Evolutionary conservation across 768 basidiomycete genomes (phyloP).

Genomic region (Floccularia luteovirens): DNA sequence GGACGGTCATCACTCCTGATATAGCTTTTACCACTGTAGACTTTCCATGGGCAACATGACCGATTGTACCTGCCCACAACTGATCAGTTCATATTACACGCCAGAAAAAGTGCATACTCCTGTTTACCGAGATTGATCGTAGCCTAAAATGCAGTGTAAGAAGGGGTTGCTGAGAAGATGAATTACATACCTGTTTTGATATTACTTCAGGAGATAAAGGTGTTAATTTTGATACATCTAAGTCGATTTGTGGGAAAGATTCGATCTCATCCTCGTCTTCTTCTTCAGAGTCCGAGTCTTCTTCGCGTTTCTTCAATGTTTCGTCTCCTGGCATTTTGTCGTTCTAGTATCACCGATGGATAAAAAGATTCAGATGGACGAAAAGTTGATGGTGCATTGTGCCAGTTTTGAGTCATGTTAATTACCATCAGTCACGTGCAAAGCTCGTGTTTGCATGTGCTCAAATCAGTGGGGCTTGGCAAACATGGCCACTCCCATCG

Average conservation of each 20-base stretch:
- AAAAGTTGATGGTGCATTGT: no score
- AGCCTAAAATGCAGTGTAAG: constrained; percentile 41
- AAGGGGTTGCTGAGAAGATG: not conserved
- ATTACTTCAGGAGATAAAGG: constrained; percentile 88
- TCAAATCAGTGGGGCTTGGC: no score
- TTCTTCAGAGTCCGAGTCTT: constrained; percentile 65
- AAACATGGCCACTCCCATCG: no score
- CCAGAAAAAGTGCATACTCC: not conserved
- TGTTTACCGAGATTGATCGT: constrained; percentile 84
- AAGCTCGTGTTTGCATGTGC: no score
- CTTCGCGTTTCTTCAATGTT: constrained; percentile 51
- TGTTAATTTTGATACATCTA: constrained; percentile 78
- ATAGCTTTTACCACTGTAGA: constrained; percentile 98
- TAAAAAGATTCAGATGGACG: no score
- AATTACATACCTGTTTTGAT: constrained; percentile 70
- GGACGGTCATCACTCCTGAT: constrained; percentile 95
- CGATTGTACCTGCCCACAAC: constrained; percentile 73
- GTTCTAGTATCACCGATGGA: no score
- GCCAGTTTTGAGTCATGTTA: no score
- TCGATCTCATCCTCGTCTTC: constrained; percentile 51
- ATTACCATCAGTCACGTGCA: no score
- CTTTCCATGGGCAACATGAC: constrained; percentile 98
- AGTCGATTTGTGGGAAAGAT: constrained; percentile 54
- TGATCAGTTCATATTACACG: constrained; percentile 8
- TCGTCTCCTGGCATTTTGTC: constrained; percentile 78